Percentiles rank a stretch among this genome's conserved stretches.
phyloP scores from a whole-genome alignment of 2,329 filamentous ascomycete genomes.

The Microascus cirrosus region DNA sequence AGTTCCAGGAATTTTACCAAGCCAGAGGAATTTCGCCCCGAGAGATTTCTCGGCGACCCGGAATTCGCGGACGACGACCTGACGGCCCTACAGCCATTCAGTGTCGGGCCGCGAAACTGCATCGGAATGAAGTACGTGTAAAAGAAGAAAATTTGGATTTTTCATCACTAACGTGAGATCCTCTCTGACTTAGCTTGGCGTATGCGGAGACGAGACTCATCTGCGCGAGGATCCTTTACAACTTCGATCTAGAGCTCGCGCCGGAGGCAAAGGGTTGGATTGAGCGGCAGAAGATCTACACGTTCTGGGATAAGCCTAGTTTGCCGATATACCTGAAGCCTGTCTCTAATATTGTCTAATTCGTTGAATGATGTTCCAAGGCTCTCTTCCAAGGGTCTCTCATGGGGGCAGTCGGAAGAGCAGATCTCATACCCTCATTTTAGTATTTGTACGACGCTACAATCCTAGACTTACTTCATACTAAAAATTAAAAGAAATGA shows the following conservation, averaged over 20 bases:
- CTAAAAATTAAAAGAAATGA: no score
- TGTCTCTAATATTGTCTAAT: neutral
- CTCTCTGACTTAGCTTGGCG: conserved; percentile 12
- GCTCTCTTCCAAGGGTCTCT: no score
- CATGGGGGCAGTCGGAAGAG: no score
- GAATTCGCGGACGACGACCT: conserved; percentile 13
- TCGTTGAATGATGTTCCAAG: no score
- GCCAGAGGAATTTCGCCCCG: conserved; percentile 22
- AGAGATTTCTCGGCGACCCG: conserved; percentile 20
- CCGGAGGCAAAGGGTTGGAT: conserved; percentile 11
- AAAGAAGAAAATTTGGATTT: neutral
- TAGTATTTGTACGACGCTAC: no score
- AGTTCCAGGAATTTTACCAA: conserved; percentile 18
- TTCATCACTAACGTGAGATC: neutral
- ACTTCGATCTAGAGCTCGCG: conserved; percentile 17
- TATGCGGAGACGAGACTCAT: conserved; percentile 19
- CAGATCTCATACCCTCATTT: no score
- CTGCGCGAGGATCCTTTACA: conserved; percentile 14
- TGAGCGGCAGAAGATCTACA: neutral
- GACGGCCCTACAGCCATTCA: conserved; percentile 17
- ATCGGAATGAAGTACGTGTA: conserved; percentile 19
- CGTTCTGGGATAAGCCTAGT: neutral
- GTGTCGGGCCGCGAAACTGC: conserved; percentile 17
- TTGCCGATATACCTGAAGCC: neutral
- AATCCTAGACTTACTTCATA: no score